Conservation (phyloP, 495 filamentous ascomycete genomes). For the Pyrenopolyporus hunteri region DNA sequence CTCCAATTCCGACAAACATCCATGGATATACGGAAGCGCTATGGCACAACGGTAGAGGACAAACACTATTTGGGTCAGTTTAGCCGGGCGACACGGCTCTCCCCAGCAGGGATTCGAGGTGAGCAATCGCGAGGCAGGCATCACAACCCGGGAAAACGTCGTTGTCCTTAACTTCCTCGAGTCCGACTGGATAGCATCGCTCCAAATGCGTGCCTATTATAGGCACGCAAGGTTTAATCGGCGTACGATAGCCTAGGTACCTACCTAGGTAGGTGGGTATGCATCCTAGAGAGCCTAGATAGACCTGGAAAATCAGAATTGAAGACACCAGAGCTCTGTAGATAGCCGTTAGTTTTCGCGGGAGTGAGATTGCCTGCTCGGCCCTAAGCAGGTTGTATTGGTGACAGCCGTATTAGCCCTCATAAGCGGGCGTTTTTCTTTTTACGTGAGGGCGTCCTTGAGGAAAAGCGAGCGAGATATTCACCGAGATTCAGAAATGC, state of each 20-base stretch:
- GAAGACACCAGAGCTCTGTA: background rate
- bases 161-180: background rate
- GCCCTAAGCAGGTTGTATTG: background rate
- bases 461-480: background rate
- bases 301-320: background rate
- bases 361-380: background rate
- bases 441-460: background rate
- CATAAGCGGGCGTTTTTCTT: background rate
- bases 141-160: background rate
- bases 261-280: too few relatives aligned
- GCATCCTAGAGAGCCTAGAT: background rate
- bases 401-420: background rate
- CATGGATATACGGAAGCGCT: too few relatives aligned
- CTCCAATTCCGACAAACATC: too few relatives aligned
- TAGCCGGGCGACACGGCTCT: background rate
- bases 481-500: too few relatives aligned
- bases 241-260: too few relatives aligned
- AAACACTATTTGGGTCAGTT: background rate
- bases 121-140: background rate
- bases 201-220: background rate
- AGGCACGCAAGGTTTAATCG: background rate
- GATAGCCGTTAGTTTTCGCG: background rate
- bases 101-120: background rate
- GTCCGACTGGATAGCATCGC: background rate
- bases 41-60: background rate